Evolutionary conservation across 768 basidiomycete species (phyloP).

Genomic region (Cyclocybe cylindracea): DNA sequence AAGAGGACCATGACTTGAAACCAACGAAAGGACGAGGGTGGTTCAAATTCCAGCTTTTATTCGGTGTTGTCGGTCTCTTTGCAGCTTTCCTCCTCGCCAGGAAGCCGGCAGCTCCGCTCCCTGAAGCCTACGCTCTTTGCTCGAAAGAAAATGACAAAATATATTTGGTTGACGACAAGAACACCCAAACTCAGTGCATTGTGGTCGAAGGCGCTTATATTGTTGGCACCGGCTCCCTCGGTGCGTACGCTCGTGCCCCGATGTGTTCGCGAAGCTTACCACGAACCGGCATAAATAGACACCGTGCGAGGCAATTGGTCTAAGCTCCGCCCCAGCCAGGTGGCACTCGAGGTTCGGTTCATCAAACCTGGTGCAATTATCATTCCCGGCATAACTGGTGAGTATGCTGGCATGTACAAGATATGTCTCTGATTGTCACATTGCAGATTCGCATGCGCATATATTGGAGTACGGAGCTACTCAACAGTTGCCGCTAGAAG

Average conservation of each 20-base stretch:
- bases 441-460: conserved; percentile 75
- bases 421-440: background rate
- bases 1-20: no score
- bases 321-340: conserved; percentile 4
- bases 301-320: conserved; percentile 31
- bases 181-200: conserved; percentile 61
- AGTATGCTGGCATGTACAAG: conserved; percentile 20
- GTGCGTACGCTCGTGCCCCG: conserved; percentile 36
- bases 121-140: conserved; percentile 58
- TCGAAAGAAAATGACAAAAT: conserved; percentile 50
- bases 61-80: background rate
- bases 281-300: conserved; percentile 41
- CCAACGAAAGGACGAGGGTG: background rate
- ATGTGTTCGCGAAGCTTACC: background rate
- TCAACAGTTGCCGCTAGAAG: conserved; percentile 63
- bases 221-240: conserved; percentile 52
- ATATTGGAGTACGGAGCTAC: conserved; percentile 77
- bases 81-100: background rate
- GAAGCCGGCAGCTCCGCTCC: background rate
- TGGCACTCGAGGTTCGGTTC: conserved; percentile 39
- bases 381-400: conserved; percentile 74
- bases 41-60: background rate
- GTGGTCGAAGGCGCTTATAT: conserved; percentile 55
- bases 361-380: conserved; percentile 59
- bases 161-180: conserved; percentile 65